Evolutionary conservation across 1,139 yeast genomes (phyloP), one percentile per base, ranked within the genome.

Genomic region (Geotrichum klebahnii): DNA sequence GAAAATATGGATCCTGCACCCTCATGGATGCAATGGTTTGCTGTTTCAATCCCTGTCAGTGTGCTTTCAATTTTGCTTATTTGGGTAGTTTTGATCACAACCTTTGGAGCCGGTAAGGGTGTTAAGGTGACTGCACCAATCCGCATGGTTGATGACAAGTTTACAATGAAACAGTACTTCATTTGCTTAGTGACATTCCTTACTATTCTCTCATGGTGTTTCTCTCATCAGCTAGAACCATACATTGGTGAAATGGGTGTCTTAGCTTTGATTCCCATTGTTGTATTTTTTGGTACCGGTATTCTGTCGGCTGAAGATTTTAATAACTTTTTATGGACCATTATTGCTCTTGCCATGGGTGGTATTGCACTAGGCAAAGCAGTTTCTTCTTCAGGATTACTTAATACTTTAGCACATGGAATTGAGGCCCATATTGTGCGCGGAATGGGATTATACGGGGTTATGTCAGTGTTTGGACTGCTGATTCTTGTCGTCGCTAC

Each of bases 1-100:
- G 88, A 88, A 55, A 74, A 84, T 57, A 90, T 90, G 97, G 73
- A 72, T 49, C 97, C 97, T 3, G 81, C 77, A 56, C 96, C 97
- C 2, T 86, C 95, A 14, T 90, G 97, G 97, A 83, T 85, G 12
- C 85, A 86, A 63, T 90, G 97, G 97, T 90, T 90, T 65, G 81
- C 83, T 12, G 80, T 90, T 45, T 80, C 96, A 0, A 71, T 89
- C 24, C 97, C 97, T 0, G 89, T 88, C 5, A 75, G 87, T 51
- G 63, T 79, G 26, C 63, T 84, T 46, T 76, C 83, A 16, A 71
- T 87, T 55, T 42, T 87, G 1, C 68, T 80, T 3, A 79, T 87
- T 51, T 90, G 96, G 94, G 58, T 79, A 23, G 76, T 84, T 57
- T 72, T 90, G 57, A 67, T 85, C 45, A 67, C 83, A 35, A 80